Evolutionary conservation across 2,329 filamentous ascomycete species (phyloP).

Genomic region (Pseudomassariella vexata): DNA sequence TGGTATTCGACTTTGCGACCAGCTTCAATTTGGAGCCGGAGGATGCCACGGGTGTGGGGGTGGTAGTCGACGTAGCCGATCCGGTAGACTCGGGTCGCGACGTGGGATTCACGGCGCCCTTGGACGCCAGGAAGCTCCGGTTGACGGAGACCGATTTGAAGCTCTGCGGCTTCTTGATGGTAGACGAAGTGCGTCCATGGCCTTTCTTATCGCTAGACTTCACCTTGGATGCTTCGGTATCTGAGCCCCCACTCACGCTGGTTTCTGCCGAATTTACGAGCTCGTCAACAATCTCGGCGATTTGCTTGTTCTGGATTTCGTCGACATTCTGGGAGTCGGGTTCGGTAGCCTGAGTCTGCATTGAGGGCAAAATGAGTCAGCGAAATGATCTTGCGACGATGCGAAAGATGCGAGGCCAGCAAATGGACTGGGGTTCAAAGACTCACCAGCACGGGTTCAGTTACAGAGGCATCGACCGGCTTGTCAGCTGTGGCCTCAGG

Average conservation of each 20-base stretch:
- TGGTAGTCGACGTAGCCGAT: slow-evolving; percentile 36
- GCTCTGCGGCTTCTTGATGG: slow-evolving; percentile 67
- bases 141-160: slow-evolving; percentile 87
- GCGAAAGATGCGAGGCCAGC: background rate
- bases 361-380: slow-evolving; percentile 8
- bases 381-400: background rate
- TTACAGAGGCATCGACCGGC: slow-evolving; percentile 25
- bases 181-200: slow-evolving; percentile 51
- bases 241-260: slow-evolving; percentile 69
- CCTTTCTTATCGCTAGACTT: slow-evolving; percentile 50
- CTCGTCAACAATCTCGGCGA: slow-evolving; percentile 51
- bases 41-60: slow-evolving; percentile 38
- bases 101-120: slow-evolving; percentile 42
- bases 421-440: background rate
- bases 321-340: slow-evolving; percentile 42
- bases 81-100: slow-evolving; percentile 43
- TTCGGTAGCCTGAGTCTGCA: slow-evolving; percentile 27
- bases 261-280: slow-evolving; percentile 57
- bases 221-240: slow-evolving; percentile 64
- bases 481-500: slow-evolving; percentile 24
- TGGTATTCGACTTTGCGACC: slow-evolving; percentile 67
- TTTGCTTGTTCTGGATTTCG: slow-evolving; percentile 52
- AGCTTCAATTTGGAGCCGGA: slow-evolving; percentile 62
- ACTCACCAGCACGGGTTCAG: slow-evolving; percentile 26
- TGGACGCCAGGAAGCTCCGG: slow-evolving; percentile 75